Conservation (phyloP, 2,329 filamentous ascomycete species). For the Cercospora sp. region DNA sequence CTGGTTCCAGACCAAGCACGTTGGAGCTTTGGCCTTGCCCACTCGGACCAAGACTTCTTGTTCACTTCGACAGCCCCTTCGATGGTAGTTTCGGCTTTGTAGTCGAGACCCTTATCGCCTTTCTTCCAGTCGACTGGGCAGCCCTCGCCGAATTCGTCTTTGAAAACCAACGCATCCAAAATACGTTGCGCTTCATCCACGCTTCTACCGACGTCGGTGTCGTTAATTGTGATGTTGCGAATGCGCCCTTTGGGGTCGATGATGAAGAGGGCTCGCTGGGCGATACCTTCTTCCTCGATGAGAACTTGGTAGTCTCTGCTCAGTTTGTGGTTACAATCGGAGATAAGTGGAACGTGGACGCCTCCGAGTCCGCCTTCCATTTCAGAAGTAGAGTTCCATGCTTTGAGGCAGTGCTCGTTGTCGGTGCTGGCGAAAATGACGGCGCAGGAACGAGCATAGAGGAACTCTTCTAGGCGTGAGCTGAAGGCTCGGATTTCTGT, state of each 20-base stretch:
- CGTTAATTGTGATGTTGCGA: conserved; percentile 65
- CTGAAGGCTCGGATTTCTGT: conserved; percentile 67
- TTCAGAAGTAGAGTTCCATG: conserved; percentile 60
- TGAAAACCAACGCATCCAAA: conserved; percentile 54
- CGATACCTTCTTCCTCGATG: conserved; percentile 64
- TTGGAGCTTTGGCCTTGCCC: conserved; percentile 37
- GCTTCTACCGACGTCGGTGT: conserved; percentile 64
- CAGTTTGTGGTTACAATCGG: conserved; percentile 63
- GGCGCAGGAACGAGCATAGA: conserved; percentile 56
- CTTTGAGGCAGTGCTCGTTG: conserved; percentile 59
- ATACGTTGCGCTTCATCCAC: conserved; percentile 64
- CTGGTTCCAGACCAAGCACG: conserved; percentile 36
- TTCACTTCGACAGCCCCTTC: conserved; percentile 35
- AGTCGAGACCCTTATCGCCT: conserved; percentile 36
- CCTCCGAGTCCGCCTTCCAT: conserved; percentile 63
- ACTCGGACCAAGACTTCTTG: conserved; percentile 37
- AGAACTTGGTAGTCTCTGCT: conserved; percentile 64
- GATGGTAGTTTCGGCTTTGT: conserved; percentile 27
- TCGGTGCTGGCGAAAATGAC: conserved; percentile 65
- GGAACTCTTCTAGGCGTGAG: conserved; percentile 61
- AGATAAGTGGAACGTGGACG: conserved; percentile 62
- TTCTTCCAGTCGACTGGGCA: conserved; percentile 41
- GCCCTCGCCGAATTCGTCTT: conserved; percentile 46
- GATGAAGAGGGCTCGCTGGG: conserved; percentile 65
- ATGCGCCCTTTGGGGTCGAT: conserved; percentile 64